Conservation (phyloP, 768 basidiomycete genomes). For the Phylloporus sp. region DNA sequence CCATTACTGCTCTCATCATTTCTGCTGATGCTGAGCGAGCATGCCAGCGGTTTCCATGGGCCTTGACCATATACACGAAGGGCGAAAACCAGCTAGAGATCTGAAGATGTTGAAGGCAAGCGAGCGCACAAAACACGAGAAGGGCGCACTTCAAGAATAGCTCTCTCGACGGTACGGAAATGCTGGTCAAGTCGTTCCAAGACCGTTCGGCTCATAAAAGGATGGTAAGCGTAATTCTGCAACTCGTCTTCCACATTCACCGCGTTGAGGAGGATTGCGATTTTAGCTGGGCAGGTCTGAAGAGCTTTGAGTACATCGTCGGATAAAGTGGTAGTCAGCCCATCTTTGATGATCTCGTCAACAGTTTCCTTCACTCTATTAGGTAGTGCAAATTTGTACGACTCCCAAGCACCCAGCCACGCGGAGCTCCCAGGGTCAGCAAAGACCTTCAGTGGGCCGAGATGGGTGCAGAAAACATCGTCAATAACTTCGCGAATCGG, state of each 20-base stretch:
- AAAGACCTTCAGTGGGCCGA: background rate
- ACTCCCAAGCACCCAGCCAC: background rate
- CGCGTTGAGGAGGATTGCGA: background rate
- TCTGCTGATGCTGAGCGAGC: background rate
- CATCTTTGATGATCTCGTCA: background rate
- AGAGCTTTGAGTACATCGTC: background rate
- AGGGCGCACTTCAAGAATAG: background rate
- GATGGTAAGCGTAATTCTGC: background rate
- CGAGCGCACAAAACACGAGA: background rate
- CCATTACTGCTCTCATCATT: slow-evolving; percentile 1
- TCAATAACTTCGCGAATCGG: background rate
- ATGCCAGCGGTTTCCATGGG: background rate
- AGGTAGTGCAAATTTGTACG: background rate
- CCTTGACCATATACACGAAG: slow-evolving; percentile 1
- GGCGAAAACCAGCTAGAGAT: slow-evolving; percentile 2
- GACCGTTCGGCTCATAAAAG: background rate
- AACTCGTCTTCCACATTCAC: background rate
- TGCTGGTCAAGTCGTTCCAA: background rate
- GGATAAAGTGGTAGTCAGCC: background rate
- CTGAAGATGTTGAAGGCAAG: background rate
- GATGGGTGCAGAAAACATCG: background rate
- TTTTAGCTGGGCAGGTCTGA: background rate
- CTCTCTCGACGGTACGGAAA: background rate
- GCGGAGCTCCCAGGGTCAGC: background rate
- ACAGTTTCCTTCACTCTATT: background rate